phyloP scores from a whole-genome alignment of 2,329 filamentous ascomycete genomes.

The Cladosporium sp. region DNA sequence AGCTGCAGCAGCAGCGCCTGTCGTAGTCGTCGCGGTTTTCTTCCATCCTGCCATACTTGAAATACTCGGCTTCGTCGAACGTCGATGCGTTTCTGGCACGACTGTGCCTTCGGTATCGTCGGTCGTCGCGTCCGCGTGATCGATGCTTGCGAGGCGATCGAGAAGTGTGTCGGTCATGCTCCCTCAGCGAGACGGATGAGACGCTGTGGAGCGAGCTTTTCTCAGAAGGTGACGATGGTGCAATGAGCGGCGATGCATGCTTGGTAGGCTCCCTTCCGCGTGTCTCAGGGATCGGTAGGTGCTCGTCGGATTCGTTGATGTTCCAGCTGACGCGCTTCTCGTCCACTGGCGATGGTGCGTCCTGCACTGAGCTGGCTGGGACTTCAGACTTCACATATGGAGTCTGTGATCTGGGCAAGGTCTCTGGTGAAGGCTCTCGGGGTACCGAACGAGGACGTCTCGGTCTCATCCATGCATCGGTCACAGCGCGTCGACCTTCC shows the following conservation, averaged over 20 bases:
- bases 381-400: too few relatives aligned
- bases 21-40: neutral
- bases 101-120: neutral
- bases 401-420: neutral
- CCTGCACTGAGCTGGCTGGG: neutral
- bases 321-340: neutral
- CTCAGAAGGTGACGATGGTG: neutral
- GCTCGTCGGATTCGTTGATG: neutral
- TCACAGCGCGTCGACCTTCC: slow-evolving; percentile 8
- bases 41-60: slow-evolving; percentile 8
- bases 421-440: neutral
- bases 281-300: neutral
- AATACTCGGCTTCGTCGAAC: slow-evolving; percentile 8
- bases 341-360: neutral
- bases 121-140: neutral
- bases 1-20: slow-evolving; percentile 1
- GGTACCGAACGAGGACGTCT: neutral
- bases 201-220: neutral
- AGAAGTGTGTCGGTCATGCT: neutral
- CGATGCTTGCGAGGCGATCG: neutral
- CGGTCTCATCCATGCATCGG: neutral
- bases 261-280: neutral
- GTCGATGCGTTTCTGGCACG: neutral
- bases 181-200: neutral
- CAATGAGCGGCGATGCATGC: slow-evolving; percentile 2